phyloP scores from a whole-genome alignment of 202 grass and related monocot genomes.

The Panicum hallii region DNA sequence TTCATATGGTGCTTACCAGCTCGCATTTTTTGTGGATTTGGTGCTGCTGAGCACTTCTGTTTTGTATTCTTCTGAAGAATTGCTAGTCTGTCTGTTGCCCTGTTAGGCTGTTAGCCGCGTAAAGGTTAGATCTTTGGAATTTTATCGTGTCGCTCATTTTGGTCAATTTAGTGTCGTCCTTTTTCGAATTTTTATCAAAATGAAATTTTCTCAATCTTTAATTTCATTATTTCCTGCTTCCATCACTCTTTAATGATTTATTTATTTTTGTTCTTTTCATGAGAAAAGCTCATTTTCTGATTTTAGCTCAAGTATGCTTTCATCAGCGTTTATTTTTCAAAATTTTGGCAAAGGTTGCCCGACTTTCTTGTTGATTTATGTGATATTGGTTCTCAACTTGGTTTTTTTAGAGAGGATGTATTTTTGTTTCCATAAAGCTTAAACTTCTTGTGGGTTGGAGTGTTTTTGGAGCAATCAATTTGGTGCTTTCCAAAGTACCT shows the following conservation, averaged over 20 bases:
- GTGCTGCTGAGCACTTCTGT: neutral
- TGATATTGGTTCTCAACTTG: neutral
- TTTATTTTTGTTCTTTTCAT: neutral
- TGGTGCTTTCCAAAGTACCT: constrained; percentile 3
- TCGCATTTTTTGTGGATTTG: too few relatives aligned
- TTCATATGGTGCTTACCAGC: neutral
- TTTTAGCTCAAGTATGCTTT: constrained; percentile 21
- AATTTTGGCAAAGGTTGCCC: neutral
- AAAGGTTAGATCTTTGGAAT: constrained; percentile 43
- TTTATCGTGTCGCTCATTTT: constrained; percentile 17
- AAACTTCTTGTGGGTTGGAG: neutral
- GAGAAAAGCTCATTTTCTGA: neutral
- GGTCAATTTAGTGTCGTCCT: neutral
- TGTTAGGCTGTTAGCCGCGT: neutral
- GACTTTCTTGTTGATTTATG: neutral
- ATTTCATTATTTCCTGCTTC: neutral
- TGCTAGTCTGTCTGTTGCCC: neutral
- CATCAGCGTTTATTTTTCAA: neutral
- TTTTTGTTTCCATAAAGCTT: constrained; percentile 2
- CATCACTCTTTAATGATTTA: neutral
- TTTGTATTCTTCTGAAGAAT: neutral
- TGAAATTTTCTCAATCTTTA: neutral
- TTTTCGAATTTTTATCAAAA: constrained; percentile 12
- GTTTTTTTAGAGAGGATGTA: constrained; percentile 9
- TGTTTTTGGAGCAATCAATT: neutral